Base-by-base conservation (phyloP, 208 protist species). In the Balamuthia mandrillaris region DNA sequence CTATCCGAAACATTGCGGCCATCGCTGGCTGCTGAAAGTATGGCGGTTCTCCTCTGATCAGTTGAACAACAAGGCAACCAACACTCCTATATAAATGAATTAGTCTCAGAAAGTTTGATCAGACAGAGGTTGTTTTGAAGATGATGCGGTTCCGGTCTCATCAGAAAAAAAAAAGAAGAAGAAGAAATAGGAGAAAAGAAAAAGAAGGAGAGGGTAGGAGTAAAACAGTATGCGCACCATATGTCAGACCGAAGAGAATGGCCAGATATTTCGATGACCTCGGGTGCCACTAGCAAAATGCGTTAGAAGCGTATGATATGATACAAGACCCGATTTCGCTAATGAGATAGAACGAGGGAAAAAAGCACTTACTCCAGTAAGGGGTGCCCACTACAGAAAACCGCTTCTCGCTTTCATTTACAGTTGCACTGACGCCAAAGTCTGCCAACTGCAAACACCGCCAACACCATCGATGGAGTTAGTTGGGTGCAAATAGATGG, bases 371-470 rank as follows among this genome's bases (percentile, higher is more conserved):
- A 93, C 88, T 96, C 95, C 95, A 97, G 86, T 96, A 97, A 0
- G 95, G 93, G 27, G 93, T 96, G 9, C 94, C 95, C 9, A 94
- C 94, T 3, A 94, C 91, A 0, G 74, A 81, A 56, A 65, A 81
- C 35, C 74, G 74, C 52, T 81, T 81, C n/a, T 81, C 74, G 37
- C 74, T 81, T 39, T 70, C 85, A 49, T 91, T 88, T 14, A 94
- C 92, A 93, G 92, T 95, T 88, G 95, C 97, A 91, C 97, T 96
- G 66, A 98, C 96, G 75, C 98, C 97, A 90, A 99, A 99, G 89
- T 99, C 97, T 0, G 97, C 96, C 39, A 99, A 42, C 49, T 56
- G 49, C n/a, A 56, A 56, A 56, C 49, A 56, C 18, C 18, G n/a
- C 49, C 18, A 56, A 56, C 18, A n/a, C 49, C 49, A 24, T 18